These are phyloP conservation scores for Astraeus odoratus DNA, from an alignment of 768 basidiomycete genomes.

Conservation along the genomic window DNA sequence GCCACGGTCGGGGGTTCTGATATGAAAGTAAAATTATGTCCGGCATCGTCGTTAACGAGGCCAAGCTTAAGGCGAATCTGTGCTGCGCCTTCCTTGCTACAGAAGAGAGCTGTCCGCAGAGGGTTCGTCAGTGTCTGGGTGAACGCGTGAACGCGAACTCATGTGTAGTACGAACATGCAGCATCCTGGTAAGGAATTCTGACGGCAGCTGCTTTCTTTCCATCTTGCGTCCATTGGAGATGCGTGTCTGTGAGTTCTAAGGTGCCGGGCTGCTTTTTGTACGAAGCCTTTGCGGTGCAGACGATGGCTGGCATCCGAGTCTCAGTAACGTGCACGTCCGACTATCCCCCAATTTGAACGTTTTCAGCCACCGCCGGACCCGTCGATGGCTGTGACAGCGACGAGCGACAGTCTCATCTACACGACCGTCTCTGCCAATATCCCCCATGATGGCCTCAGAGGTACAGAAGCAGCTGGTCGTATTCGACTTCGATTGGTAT, in stretches of 20 bases:
- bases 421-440: background rate
- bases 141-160: conserved; percentile 23
- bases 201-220: conserved; percentile 56
- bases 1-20: conserved; percentile 54
- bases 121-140: conserved; percentile 9
- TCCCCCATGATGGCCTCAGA: conserved; percentile 16
- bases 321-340: conserved; percentile 6
- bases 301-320: conserved; percentile 53
- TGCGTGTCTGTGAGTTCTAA: conserved; percentile 68
- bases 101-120: conserved; percentile 59
- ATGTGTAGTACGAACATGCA: too few species aligned
- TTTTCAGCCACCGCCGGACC: conserved; percentile 7
- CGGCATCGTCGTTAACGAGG: conserved; percentile 59
- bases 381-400: background rate
- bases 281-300: conserved; percentile 71
- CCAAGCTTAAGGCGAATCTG: conserved; percentile 76
- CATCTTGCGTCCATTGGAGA: conserved; percentile 77
- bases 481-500: conserved; percentile 97
- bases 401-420: background rate
- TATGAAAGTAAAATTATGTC: conserved; percentile 79
- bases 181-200: conserved; percentile 55
- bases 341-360: conserved; percentile 3
- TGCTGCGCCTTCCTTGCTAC: conserved; percentile 75
- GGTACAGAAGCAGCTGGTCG: conserved; percentile 62
- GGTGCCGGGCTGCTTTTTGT: conserved; percentile 75